phyloP scores from a whole-genome alignment of 2,329 filamentous ascomycete species.

The Pseudomassariella vexata region DNA sequence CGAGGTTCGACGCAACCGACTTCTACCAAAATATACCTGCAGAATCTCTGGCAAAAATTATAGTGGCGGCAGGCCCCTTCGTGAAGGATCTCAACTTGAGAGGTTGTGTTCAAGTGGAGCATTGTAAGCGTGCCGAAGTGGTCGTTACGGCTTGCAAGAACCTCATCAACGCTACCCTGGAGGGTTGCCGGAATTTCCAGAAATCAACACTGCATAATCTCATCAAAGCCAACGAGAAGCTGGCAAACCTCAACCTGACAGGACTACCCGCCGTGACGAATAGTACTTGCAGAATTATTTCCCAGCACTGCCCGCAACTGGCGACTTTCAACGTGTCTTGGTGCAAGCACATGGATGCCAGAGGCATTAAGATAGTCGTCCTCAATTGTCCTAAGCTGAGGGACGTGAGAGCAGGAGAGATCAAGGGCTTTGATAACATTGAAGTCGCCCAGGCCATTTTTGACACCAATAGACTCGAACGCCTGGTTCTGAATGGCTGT shows the following conservation, averaged over 20 bases:
- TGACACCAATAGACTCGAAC: constrained; percentile 72
- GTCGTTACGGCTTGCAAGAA: constrained; percentile 83
- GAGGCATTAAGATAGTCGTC: constrained; percentile 68
- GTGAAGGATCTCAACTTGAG: constrained; percentile 84
- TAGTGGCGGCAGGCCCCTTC: constrained; percentile 80
- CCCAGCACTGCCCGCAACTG: constrained; percentile 73
- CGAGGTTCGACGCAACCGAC: constrained; percentile 72
- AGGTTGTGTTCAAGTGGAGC: constrained; percentile 83
- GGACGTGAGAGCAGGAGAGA: constrained; percentile 77
- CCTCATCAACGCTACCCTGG: constrained; percentile 78
- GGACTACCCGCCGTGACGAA: constrained; percentile 77
- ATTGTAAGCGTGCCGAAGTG: constrained; percentile 70
- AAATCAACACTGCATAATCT: constrained; percentile 73
- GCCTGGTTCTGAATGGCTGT: constrained; percentile 77
- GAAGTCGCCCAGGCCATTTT: constrained; percentile 72
- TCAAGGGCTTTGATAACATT: constrained; percentile 70
- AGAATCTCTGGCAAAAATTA: constrained; percentile 76
- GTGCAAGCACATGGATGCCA: constrained; percentile 80
- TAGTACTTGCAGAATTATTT: constrained; percentile 78
- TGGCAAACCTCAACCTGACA: constrained; percentile 82
- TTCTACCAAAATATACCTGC: constrained; percentile 87
- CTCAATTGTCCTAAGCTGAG: constrained; percentile 66
- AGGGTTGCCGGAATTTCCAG: constrained; percentile 83
- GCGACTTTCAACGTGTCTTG: constrained; percentile 86
- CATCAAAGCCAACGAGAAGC: constrained; percentile 63